Evolutionary conservation across 1,284 basidiomycete genomes (phyloP).

Genomic region (Xerocomus nothofagi): DNA sequence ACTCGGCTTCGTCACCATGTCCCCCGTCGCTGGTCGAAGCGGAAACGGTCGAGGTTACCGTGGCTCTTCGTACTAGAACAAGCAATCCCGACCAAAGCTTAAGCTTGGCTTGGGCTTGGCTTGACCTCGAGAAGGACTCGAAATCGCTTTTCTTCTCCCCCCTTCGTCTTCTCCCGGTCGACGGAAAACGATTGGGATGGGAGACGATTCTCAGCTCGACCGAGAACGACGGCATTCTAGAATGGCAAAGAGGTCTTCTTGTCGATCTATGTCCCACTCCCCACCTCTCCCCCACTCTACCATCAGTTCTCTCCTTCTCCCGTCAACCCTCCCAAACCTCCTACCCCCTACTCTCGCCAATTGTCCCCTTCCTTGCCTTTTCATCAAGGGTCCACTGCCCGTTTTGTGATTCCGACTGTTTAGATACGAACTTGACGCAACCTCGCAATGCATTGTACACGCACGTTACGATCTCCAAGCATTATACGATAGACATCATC

Average conservation of each 20-base stretch:
- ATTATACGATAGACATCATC: constrained; percentile 31
- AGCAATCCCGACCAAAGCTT: not conserved
- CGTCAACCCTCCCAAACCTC: not conserved
- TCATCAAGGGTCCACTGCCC: not conserved
- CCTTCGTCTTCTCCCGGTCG: not conserved
- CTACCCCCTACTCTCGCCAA: constrained; percentile 4
- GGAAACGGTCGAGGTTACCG: constrained; percentile 29
- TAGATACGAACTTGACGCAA: constrained; percentile 30
- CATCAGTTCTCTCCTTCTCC: constrained; percentile 1
- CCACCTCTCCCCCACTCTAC: constrained; percentile 5
- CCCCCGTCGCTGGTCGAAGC: constrained; percentile 29
- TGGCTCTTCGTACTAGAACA: constrained; percentile 27
- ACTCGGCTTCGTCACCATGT: constrained; percentile 30
- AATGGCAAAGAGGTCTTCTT: constrained; percentile 1
- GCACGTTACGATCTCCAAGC: constrained; percentile 24
- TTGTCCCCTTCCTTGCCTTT: constrained; percentile 12
- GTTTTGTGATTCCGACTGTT: constrained; percentile 3
- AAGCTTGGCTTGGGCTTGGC: constrained; percentile 5
- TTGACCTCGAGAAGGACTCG: not conserved
- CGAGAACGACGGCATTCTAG: constrained; percentile 9
- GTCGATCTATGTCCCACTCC: constrained; percentile 16
- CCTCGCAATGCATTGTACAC: constrained; percentile 30
- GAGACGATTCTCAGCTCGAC: not conserved
- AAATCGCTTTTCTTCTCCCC: not conserved
- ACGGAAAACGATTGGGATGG: not conserved